Conservation (phyloP, 2,329 filamentous ascomycete species). For the Myriosclerotinia duriaeana region DNA sequence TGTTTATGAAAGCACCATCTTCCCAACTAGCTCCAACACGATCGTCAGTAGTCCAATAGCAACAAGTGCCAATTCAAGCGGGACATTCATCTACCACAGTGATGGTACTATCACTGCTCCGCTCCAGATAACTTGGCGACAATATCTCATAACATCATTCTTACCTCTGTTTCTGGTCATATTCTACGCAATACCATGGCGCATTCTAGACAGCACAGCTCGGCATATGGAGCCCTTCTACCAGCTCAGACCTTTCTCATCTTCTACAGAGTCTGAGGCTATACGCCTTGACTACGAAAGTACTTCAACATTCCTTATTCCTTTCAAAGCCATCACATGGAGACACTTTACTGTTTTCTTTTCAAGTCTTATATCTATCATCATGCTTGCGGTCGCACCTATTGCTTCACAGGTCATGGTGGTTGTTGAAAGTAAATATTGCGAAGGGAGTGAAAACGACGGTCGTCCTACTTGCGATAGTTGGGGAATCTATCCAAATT, state of each 20-base stretch:
- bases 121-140: neutral
- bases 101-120: neutral
- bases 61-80: slow-evolving; percentile 14
- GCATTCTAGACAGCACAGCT: slow-evolving; percentile 4
- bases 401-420: neutral
- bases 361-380: neutral
- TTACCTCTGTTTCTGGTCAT: slow-evolving; percentile 2
- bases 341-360: neutral
- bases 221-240: slow-evolving; percentile 4
- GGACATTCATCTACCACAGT: slow-evolving; percentile 1
- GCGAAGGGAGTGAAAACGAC: neutral
- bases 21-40: neutral
- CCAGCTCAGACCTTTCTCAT: neutral
- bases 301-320: neutral
- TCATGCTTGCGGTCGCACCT: neutral
- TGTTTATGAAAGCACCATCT: slow-evolving; percentile 4
- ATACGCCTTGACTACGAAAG: slow-evolving; percentile 3
- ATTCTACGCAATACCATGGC: slow-evolving; percentile 13
- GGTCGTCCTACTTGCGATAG: neutral
- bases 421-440: neutral
- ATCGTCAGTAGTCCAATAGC: neutral
- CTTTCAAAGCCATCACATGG: neutral
- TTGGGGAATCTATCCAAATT: slow-evolving; percentile 1
- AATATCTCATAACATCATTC: slow-evolving; percentile 16
- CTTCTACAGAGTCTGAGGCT: neutral